Base-by-base conservation (phyloP, 768 basidiomycete genomes). In the Auricularia sp. region DNA sequence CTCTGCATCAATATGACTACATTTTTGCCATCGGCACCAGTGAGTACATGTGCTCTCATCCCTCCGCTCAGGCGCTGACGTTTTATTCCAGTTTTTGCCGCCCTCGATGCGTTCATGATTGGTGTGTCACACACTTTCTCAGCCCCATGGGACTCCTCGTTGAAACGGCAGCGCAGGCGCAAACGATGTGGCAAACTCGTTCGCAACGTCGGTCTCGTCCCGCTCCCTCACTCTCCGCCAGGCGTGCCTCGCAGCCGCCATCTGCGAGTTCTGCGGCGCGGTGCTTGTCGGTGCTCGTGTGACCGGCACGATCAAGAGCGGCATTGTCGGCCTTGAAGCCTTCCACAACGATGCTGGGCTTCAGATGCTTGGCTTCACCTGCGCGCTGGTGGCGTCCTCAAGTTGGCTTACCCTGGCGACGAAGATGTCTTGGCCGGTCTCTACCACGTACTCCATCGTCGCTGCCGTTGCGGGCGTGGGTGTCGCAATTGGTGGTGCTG, bases 381-480 rank as follows among this genome's bases (percentile, higher is more conserved):
- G 73, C 67, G 77, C 77, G 54, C 71, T 79, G 63, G 69, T 68
- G 54, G 70, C 68, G 24, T 73, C 75, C 3, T 67, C 68, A 1
- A 21, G 56, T 36, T 73, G 70, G 67, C 62, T 70, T 24, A 69
- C 64, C 71, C 66, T 75, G 69, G 75, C 74, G 66, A 79, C 78
- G 5, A 69, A 69, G 36, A 65, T 70, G 62, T 70, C 73, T 14
- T 75, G 73, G 67, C 78, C 77, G 62, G 77, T 80, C 56, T 79
- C 78, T 13, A 77, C 79, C 16, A 65, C 66, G 61, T 63, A 79
- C 70, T 78, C 77, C 3, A 74, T 78, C 64, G 73, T 79, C 62
- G 75, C 76, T 6, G 75, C 78, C n/a, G 65, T 80, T 10, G 75
- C 75, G 8, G 79, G 79, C 67, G 76, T 77, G 54, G 79, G 79